These are phyloP conservation scores for Medicago ruthenica DNA, from an alignment of 306 rosid species.

Conservation along the genomic window DNA sequence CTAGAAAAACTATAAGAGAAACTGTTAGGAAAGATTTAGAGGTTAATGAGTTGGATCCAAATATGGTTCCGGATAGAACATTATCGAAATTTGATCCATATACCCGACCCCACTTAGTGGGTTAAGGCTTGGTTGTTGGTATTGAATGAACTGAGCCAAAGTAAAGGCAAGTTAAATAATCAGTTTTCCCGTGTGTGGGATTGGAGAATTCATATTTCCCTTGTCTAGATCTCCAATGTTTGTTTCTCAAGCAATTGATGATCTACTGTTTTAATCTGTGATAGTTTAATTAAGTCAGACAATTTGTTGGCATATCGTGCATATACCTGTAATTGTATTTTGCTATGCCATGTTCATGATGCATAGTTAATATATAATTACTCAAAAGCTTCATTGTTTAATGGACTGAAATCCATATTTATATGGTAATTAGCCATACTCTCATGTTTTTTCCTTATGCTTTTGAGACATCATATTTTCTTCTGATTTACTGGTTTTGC, in stretches of 20 bases:
- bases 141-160: not conserved
- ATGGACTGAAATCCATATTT: not conserved
- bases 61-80: too few species aligned
- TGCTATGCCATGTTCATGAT: conserved; percentile 8
- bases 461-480: conserved; percentile 21
- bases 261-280: not conserved
- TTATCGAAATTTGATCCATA: too few species aligned
- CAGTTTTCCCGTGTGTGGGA: not conserved
- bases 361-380: not conserved
- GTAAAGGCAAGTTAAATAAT: conserved; percentile 11
- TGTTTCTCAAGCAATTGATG: not conserved
- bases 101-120: too few species aligned
- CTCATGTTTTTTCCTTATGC: not conserved
- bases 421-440: not conserved
- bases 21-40: too few species aligned
- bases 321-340: not conserved
- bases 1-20: too few species aligned
- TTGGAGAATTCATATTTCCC: conserved; percentile 16
- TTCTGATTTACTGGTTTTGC: conserved; percentile 25
- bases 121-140: too few species aligned
- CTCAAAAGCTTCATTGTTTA: conserved; percentile 27
- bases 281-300: conserved; percentile 3
- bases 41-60: too few species aligned
- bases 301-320: conserved; percentile 4
- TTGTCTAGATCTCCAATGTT: not conserved